These are phyloP conservation scores for Boeremia exigua DNA, from an alignment of 2,329 filamentous ascomycete genomes.

Conservation along the genomic window DNA sequence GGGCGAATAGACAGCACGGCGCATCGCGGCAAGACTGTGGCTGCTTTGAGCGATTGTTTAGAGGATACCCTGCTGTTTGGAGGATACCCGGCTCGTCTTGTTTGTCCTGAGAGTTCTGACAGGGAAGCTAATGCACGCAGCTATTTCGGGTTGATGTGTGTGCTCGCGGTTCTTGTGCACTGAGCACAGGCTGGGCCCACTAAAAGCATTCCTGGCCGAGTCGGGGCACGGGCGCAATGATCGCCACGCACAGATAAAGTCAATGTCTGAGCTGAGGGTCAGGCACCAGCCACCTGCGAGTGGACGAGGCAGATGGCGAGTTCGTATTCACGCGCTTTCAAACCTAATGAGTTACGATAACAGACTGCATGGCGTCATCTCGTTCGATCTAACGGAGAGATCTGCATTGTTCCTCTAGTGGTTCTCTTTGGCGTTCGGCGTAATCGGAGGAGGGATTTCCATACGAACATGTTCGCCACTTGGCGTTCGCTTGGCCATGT, in stretches of 20 bases:
- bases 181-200: slow-evolving; percentile 30
- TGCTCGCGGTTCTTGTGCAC: slow-evolving; percentile 48
- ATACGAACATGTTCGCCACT: slow-evolving; percentile 6
- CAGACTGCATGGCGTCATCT: slow-evolving; percentile 7
- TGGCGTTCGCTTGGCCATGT: slow-evolving; percentile 13
- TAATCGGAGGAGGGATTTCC: slow-evolving; percentile 3
- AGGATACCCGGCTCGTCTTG: neutral
- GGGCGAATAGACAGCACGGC: neutral
- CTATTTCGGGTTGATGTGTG: slow-evolving; percentile 50
- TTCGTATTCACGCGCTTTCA: slow-evolving; percentile 1
- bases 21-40: neutral
- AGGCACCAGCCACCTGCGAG: slow-evolving; percentile 1
- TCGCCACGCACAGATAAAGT: slow-evolving; percentile 14
- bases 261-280: slow-evolving; percentile 6
- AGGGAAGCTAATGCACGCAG: slow-evolving; percentile 44
- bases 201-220: slow-evolving; percentile 16
- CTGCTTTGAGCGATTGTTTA: neutral
- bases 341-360: slow-evolving; percentile 3
- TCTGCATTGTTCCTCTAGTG: neutral
- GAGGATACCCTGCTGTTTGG: neutral
- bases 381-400: slow-evolving; percentile 1
- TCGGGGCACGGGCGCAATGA: slow-evolving; percentile 17
- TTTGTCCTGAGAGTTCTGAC: slow-evolving; percentile 23
- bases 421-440: neutral
- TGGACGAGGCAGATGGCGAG: slow-evolving; percentile 6